Conservation (phyloP, 2,329 filamentous ascomycete genomes). For the Sclerotinia trifoliorum region DNA sequence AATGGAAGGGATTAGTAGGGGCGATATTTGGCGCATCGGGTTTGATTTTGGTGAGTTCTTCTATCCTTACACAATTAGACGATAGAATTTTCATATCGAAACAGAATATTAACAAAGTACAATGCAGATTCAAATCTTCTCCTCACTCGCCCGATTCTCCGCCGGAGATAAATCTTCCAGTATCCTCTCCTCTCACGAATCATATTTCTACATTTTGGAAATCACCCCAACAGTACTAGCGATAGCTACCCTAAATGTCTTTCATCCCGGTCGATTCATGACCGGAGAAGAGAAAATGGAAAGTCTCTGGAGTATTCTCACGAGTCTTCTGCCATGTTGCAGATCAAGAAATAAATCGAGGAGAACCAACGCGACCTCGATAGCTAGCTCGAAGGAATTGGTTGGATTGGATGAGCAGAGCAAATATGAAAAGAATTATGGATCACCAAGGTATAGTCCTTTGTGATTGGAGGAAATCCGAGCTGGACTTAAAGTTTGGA, state of each 20-base stretch:
- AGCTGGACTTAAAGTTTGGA: neutral
- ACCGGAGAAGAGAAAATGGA: neutral
- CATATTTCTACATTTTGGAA: neutral
- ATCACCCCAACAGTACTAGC: neutral
- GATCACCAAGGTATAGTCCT: neutral
- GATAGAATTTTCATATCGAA: neutral
- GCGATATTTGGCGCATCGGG: neutral
- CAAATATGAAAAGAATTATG: neutral
- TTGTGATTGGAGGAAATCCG: neutral
- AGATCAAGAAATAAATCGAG: neutral
- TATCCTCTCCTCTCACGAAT: neutral
- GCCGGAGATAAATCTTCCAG: neutral
- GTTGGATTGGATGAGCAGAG: neutral
- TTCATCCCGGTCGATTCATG: neutral
- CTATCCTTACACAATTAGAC: neutral
- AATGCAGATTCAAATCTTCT: neutral
- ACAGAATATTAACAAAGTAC: neutral
- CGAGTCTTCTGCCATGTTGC: neutral
- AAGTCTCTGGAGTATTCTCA: neutral
- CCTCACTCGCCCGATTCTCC: neutral
- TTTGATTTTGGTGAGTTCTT: neutral
- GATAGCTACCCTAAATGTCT: neutral
- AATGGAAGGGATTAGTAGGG: neutral
- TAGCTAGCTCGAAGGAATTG: neutral
- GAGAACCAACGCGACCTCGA: neutral